Conservation (phyloP, 257 asterid genomes). For the Echites panduratus region DNA sequence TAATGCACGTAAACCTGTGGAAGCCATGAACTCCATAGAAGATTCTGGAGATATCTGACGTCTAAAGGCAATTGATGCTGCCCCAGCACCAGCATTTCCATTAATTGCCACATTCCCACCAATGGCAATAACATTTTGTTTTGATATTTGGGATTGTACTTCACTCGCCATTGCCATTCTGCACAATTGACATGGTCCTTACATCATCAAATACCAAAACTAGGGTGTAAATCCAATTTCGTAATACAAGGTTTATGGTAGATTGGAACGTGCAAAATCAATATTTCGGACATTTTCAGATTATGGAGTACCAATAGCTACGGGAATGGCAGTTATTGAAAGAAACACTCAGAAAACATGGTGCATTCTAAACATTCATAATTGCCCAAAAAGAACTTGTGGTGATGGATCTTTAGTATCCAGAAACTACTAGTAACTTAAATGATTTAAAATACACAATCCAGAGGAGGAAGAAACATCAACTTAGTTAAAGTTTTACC, state of each 20-base stretch:
- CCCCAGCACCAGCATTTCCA: constrained; percentile 72
- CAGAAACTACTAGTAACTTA: not conserved
- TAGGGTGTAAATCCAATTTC: not conserved
- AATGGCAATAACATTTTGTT: constrained; percentile 52
- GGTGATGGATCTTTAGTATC: not conserved
- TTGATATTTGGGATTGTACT: constrained; percentile 71
- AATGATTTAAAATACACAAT: constrained; percentile 17
- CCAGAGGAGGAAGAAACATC: constrained; percentile 5
- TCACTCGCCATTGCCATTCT: constrained; percentile 97
- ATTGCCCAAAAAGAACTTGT: not conserved
- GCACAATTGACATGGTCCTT: constrained; percentile 20
- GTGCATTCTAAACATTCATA: not conserved
- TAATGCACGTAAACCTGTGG: constrained; percentile 76
- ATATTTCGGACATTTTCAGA: not conserved
- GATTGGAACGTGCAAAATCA: not conserved
- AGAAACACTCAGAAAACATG: not conserved
- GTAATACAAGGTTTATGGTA: not conserved
- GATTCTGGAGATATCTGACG: constrained; percentile 73
- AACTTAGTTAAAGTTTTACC: constrained; percentile 34
- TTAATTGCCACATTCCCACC: constrained; percentile 83
- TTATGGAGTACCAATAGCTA: not conserved
- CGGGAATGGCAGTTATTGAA: not conserved
- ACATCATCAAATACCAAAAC: not conserved
- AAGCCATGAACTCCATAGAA: constrained; percentile 66
- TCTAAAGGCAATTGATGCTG: constrained; percentile 65